Conservation (phyloP, 2,329 filamentous ascomycete genomes). For the Fusarium guadeloupense region DNA sequence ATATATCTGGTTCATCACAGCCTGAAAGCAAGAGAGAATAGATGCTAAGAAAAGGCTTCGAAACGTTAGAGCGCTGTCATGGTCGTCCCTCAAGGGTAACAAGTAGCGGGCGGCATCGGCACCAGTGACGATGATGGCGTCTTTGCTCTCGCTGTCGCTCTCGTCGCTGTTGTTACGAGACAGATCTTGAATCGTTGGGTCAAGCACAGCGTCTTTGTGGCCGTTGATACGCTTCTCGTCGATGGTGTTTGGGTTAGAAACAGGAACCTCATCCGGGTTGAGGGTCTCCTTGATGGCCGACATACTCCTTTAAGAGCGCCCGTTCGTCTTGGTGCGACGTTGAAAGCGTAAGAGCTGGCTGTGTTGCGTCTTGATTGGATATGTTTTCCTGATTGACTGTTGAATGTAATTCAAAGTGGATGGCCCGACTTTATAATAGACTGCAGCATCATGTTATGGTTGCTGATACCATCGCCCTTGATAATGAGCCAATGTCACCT, state of each 20-base stretch:
- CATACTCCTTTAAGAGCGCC: too few relatives aligned
- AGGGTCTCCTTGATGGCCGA: not conserved
- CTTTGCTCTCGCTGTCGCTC: conserved; percentile 50
- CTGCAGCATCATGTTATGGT: not conserved
- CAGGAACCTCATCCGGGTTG: conserved; percentile 17
- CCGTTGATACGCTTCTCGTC: conserved; percentile 26
- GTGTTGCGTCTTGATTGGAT: not conserved
- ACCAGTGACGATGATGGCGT: conserved; percentile 61
- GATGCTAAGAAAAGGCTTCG: conserved; percentile 62
- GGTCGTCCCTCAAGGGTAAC: conserved; percentile 62
- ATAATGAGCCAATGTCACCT: conserved; percentile 17
- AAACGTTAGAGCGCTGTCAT: conserved; percentile 61
- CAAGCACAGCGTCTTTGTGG: conserved; percentile 1
- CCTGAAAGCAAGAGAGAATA: conserved; percentile 60
- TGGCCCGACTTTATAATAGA: conserved; percentile 7
- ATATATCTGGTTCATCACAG: conserved; percentile 66
- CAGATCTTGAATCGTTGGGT: not conserved
- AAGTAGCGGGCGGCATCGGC: conserved; percentile 60
- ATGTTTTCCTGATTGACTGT: not conserved
- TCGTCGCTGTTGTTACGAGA: conserved; percentile 31
- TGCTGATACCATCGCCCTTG: conserved; percentile 15
- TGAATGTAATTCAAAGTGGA: too few relatives aligned
- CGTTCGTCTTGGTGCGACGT: not conserved
- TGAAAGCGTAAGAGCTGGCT: not conserved
- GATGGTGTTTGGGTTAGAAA: conserved; percentile 1